phyloP scores from a whole-genome alignment of 176 grass and related monocot species.

The Eremochloa ophiuroides region DNA sequence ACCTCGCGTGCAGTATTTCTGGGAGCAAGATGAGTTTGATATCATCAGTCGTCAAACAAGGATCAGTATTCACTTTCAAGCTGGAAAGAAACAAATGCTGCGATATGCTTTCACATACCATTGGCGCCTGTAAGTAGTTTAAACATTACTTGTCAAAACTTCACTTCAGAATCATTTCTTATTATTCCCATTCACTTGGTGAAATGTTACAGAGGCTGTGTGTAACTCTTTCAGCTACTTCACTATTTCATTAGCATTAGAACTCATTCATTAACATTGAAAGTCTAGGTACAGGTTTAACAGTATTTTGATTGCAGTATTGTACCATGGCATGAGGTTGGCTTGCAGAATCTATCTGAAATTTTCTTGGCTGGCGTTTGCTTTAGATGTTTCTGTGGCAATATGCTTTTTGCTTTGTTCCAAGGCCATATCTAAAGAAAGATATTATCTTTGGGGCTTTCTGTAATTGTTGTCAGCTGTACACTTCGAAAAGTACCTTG shows the following conservation, averaged over 20 bases:
- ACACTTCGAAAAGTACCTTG: neutral
- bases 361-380: neutral
- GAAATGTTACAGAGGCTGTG: neutral
- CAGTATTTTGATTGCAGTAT: neutral
- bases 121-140: constrained; percentile 85
- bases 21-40: constrained; percentile 97
- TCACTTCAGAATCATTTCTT: constrained; percentile 6
- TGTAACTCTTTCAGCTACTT: constrained; percentile 3
- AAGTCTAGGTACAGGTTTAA: neutral
- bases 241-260: neutral
- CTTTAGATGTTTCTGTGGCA: neutral
- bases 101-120: constrained; percentile 93
- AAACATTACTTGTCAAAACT: constrained; percentile 20
- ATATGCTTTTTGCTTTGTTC: neutral
- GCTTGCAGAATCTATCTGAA: neutral
- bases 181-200: neutral
- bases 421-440: neutral
- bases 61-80: constrained; percentile 93
- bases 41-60: constrained; percentile 77
- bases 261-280: neutral
- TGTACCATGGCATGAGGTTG: neutral
- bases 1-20: constrained; percentile 65
- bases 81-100: constrained; percentile 68
- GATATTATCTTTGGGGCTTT: neutral
- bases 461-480: neutral